These are phyloP conservation scores for Sporothrix curviconia DNA, from an alignment of 2,329 filamentous ascomycete species.

Conservation along the genomic window DNA sequence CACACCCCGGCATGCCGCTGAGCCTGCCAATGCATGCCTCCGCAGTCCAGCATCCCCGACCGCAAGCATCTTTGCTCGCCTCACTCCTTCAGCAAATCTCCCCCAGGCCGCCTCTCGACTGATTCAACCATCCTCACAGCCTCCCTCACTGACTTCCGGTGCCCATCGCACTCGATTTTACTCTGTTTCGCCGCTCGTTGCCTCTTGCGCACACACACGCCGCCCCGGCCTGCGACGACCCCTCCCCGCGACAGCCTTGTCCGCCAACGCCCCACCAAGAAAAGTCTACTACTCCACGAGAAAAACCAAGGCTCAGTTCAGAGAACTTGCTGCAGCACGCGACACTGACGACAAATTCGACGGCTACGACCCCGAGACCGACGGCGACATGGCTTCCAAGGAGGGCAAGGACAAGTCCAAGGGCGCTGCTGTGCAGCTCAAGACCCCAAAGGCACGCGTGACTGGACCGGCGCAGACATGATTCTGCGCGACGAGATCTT, in stretches of 20 bases:
- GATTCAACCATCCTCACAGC: not conserved
- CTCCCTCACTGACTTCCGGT: not conserved
- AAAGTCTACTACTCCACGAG: not conserved
- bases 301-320: not conserved
- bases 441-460: conserved; percentile 76
- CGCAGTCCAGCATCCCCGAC: conserved; percentile 1
- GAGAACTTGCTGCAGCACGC: not conserved
- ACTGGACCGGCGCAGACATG: conserved; percentile 61
- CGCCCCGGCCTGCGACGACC: not conserved
- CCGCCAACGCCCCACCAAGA: not conserved
- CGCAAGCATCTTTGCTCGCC: conserved; percentile 3
- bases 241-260: conserved; percentile 1
- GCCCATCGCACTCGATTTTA: not conserved
- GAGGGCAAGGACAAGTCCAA: conserved; percentile 19
- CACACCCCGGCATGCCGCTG: conserved; percentile 15
- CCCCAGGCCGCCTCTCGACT: not conserved
- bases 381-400: conserved; percentile 17
- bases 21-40: conserved; percentile 6
- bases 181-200: not conserved
- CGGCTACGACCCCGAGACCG: not conserved
- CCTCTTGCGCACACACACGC: not conserved
- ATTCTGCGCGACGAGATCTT: conserved; percentile 65
- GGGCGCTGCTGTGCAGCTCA: conserved; percentile 41
- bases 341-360: not conserved
- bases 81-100: not conserved